These are phyloP conservation scores for Aspergillus pseudotamarii DNA, from an alignment of 2,329 filamentous ascomycete genomes.

Conservation along the genomic window DNA sequence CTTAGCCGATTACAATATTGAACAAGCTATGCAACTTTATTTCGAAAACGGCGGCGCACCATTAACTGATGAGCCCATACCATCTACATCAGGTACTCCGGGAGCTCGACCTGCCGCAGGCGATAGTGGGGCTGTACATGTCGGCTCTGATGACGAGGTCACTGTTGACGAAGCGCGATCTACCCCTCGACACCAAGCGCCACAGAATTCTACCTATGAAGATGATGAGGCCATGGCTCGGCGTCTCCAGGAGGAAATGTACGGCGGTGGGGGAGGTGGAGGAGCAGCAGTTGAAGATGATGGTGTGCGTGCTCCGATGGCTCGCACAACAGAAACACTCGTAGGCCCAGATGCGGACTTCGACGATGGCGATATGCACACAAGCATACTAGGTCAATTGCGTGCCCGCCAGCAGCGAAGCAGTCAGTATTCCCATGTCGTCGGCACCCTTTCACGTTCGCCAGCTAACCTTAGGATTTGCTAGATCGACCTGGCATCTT, in stretches of 20 bases:
- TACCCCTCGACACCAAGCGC: conserved; percentile 38
- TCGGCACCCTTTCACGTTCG: neutral
- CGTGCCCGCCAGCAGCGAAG: conserved; percentile 47
- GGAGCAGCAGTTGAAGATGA: conserved; percentile 56
- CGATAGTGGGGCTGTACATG: conserved; percentile 65
- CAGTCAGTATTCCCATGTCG: conserved; percentile 29
- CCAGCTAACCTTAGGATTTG: conserved; percentile 15
- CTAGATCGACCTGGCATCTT: conserved; percentile 64
- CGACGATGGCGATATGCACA: conserved; percentile 59
- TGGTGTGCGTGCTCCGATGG: conserved; percentile 85
- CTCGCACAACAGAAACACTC: conserved; percentile 85
- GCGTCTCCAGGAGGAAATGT: conserved; percentile 88
- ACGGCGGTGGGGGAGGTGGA: conserved; percentile 58
- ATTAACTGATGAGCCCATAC: conserved; percentile 55
- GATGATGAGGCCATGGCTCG: conserved; percentile 94
- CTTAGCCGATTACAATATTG: conserved; percentile 79
- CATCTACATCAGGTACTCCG: conserved; percentile 28
- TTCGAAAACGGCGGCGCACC: conserved; percentile 78
- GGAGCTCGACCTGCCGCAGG: conserved; percentile 41
- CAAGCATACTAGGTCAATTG: conserved; percentile 68
- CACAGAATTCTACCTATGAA: conserved; percentile 62
- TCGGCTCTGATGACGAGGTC: conserved; percentile 76
- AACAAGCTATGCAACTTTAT: conserved; percentile 85
- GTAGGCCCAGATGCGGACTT: conserved; percentile 69
- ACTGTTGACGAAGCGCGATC: conserved; percentile 43